Evolutionary conservation across 371 early-diverging fungal genomes (phyloP).

Genomic region (Nematocida ausubeli): DNA sequence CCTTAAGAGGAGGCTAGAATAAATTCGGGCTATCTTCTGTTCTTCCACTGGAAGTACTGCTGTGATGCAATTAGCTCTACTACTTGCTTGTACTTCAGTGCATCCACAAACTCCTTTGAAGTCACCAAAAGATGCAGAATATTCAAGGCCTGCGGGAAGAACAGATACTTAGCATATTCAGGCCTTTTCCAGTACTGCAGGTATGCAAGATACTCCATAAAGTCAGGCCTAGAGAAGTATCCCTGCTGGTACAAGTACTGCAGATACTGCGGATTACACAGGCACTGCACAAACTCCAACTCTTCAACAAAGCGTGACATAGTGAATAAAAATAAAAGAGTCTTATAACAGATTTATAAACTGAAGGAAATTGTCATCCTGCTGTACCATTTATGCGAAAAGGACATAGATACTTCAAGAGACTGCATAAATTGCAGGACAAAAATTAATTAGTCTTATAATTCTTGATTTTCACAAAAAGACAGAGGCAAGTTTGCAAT

Average conservation of each 20-base stretch:
- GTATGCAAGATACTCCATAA: constrained; percentile 62
- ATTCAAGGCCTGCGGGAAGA: constrained; percentile 65
- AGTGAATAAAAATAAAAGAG: constrained; percentile 7
- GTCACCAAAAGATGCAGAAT: constrained; percentile 62
- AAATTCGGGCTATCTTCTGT: constrained; percentile 27
- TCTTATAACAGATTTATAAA: not conserved
- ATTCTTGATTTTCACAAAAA: no score
- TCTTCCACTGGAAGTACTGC: constrained; percentile 50
- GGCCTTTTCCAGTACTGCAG: constrained; percentile 64
- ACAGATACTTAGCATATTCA: constrained; percentile 60
- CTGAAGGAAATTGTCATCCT: no score
- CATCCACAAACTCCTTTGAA: constrained; percentile 52
- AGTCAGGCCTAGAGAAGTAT: constrained; percentile 61
- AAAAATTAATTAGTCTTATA: no score
- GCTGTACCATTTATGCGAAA: no score
- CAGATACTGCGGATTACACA: constrained; percentile 68
- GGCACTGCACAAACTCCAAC: constrained; percentile 67
- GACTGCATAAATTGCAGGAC: no score
- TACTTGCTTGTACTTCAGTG: constrained; percentile 55
- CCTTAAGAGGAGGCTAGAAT: constrained; percentile 79
- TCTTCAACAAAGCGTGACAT: constrained; percentile 64
- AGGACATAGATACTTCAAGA: no score
- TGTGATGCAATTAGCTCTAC: constrained; percentile 48
- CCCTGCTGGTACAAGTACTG: constrained; percentile 63
- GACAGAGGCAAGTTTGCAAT: no score